A percentile compares a stretch with the other conserved stretches of the same genome.
phyloP scores from a whole-genome alignment of 352 stramenopile species.

The Pythium scleroteichum region DNA sequence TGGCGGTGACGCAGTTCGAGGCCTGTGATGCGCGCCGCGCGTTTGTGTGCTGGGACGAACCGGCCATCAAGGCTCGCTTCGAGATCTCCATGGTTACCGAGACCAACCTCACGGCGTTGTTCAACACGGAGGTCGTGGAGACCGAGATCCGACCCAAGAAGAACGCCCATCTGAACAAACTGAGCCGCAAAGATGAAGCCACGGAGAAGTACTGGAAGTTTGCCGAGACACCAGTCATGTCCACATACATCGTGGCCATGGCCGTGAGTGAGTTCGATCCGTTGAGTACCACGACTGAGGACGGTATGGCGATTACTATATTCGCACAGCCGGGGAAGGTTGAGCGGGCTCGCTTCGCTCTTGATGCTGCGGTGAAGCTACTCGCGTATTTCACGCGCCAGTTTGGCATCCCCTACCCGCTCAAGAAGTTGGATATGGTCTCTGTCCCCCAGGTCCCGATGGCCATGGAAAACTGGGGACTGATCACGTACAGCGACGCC shows the following conservation, averaged over 20 bases:
- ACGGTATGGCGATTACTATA: slow-evolving; percentile 92
- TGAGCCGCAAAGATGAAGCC: slow-evolving; percentile 34
- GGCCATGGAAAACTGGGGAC: slow-evolving; percentile 94
- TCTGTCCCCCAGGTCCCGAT: slow-evolving; percentile 93
- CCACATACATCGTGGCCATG: slow-evolving; percentile 96
- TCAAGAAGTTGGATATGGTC: slow-evolving; percentile 98
- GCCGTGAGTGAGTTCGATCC: slow-evolving; percentile 95
- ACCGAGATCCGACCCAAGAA: slow-evolving; percentile 53
- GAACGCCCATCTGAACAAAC: slow-evolving; percentile 51
- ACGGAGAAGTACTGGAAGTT: slow-evolving; percentile 81
- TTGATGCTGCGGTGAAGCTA: slow-evolving; percentile 65
- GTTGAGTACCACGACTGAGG: slow-evolving; percentile 81
- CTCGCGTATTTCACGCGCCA: slow-evolving; percentile 66
- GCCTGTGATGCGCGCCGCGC: slow-evolving; percentile 87
- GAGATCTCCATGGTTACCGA: slow-evolving; percentile 92
- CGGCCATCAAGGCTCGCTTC: slow-evolving; percentile 95
- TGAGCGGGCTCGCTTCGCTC: slow-evolving; percentile 87
- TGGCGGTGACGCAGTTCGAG: slow-evolving; percentile 88
- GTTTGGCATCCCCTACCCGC: slow-evolving; percentile 89
- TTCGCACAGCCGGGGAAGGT: slow-evolving; percentile 94
- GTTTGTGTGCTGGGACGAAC: slow-evolving; percentile 98
- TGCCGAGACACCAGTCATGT: slow-evolving; percentile 94
- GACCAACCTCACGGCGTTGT: slow-evolving; percentile 88
- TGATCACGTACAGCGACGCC: too few relatives aligned
- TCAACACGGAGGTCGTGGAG: slow-evolving; percentile 95